Evolutionary conservation across 1,139 yeast genomes (phyloP).

Genomic region (Geotrichum siamense): DNA sequence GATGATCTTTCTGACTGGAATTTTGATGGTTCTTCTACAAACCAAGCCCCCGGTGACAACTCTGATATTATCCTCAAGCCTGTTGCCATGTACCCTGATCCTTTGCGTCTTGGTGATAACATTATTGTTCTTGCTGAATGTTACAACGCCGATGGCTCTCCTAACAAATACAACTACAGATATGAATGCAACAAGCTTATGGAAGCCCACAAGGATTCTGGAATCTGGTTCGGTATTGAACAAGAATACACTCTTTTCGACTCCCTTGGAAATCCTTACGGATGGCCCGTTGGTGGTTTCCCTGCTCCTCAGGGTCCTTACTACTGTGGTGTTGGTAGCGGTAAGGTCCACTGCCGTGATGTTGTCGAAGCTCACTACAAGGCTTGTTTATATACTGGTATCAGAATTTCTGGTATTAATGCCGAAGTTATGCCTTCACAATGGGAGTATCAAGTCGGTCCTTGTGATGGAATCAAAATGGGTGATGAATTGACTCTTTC

Average conservation of each 20-base stretch:
- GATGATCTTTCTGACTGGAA: slow-evolving; percentile 98
- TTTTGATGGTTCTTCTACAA: slow-evolving; percentile 97
- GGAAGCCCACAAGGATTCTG: slow-evolving; percentile 82
- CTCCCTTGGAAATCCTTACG: slow-evolving; percentile 81
- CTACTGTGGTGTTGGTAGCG: slow-evolving; percentile 99
- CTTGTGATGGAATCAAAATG: slow-evolving; percentile 90
- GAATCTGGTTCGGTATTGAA: slow-evolving; percentile 96
- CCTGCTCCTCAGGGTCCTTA: slow-evolving; percentile 99
- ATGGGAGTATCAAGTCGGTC: slow-evolving; percentile 99
- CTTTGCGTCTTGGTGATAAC: slow-evolving; percentile 97
- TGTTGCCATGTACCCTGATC: slow-evolving; percentile 88
- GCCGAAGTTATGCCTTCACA: slow-evolving; percentile 99
- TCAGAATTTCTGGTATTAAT: slow-evolving; percentile 88
- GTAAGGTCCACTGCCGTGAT: slow-evolving; percentile 96
- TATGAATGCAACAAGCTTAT: slow-evolving; percentile 94
- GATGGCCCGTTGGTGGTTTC: slow-evolving; percentile 99
- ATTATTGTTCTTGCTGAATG: slow-evolving; percentile 91
- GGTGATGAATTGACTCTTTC: slow-evolving; percentile 98
- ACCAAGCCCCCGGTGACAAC: slow-evolving; percentile 97
- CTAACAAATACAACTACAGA: slow-evolving; percentile 97
- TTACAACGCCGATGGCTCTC: slow-evolving; percentile 98
- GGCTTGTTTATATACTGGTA: slow-evolving; percentile 91
- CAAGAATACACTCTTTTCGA: slow-evolving; percentile 97
- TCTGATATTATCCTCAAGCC: slow-evolving; percentile 94
- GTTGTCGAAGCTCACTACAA: slow-evolving; percentile 98